Base-by-base conservation (phyloP, 2,329 filamentous ascomycete genomes). In the Ilyonectria destructans region DNA sequence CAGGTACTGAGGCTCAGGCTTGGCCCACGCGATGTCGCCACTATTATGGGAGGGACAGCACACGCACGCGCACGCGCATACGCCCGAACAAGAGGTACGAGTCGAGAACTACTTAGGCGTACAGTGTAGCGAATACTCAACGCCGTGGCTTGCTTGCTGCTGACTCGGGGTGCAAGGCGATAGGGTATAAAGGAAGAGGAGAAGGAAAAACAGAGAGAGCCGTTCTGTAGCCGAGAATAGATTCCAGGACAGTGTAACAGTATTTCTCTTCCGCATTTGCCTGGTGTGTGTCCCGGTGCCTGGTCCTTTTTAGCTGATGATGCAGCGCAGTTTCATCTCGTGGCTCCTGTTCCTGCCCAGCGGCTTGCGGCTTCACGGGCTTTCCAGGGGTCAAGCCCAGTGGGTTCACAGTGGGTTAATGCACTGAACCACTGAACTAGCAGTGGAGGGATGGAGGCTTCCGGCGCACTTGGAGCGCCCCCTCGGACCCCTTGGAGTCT, bases 1-100 rank as follows among this genome's bases (percentile, higher is more conserved):
- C 26, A 46, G 23, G 43, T n/a, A n/a, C 40, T n/a, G 48, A 54
- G 55, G 49, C 58, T 58, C 58, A 69, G 62, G 62, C 58, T 60
- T 72, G 65, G 62, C 70, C 65, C 65, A 73, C 59, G 71, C 67
- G 68, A 74, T 60, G 49, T 73, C 68, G 71, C 71, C 71, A 74
- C 71, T 26, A 40, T 40, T 26, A 40, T 48, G 48, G 58, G 48
- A 55, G 56, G 35, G 48, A 37, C 48, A 45, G 58, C 23, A 35
- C n/a, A 51, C 35, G 60, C 23, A 48, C 43, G 15, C 17, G 49
- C 48, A 40, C 13, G 31, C 37, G 26, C 29, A 26, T 48, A 23
- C 9, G 21, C 43, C 19, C 12, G 19, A 8, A 19, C 17, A 26
- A 26, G 26, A 6, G 19, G 15, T 45, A 33, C 31, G 31, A 33